Conservation (phyloP, 208 protist genomes). For the Crithidia thermophila region DNA sequence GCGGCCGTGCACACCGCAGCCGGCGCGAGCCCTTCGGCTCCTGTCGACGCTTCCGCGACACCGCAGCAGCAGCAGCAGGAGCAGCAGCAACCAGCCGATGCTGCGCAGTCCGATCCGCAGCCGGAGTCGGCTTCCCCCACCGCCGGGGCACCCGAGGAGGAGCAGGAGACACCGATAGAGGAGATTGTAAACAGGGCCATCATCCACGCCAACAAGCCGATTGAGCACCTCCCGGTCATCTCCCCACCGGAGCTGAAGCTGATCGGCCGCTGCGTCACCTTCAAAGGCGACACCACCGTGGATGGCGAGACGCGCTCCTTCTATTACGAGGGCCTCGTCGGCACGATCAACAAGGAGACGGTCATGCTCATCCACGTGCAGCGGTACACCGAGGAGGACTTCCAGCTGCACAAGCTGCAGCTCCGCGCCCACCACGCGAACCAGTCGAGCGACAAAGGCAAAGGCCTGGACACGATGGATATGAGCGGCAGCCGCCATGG, state of each 20-base stretch:
- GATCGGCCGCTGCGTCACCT: conserved; percentile 79
- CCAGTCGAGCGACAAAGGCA: neutral
- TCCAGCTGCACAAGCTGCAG: conserved; percentile 38
- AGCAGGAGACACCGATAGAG: conserved; percentile 36
- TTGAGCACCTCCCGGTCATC: conserved; percentile 63
- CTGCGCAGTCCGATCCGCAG: no score
- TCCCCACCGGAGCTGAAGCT: conserved; percentile 73
- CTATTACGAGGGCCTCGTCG: conserved; percentile 76
- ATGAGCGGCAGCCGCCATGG: no score
- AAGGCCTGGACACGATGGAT: neutral
- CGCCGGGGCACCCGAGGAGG: neutral
- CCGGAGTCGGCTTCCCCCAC: neutral
- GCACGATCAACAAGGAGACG: conserved; percentile 74
- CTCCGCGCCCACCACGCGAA: neutral
- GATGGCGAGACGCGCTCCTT: conserved; percentile 45
- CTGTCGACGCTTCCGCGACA: no score
- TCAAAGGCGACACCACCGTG: conserved; percentile 61
- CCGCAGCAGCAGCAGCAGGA: neutral
- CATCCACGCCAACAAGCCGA: conserved; percentile 56
- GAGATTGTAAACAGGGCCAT: conserved; percentile 36
- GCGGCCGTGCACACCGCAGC: neutral
- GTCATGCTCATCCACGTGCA: conserved; percentile 76
- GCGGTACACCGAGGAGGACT: conserved; percentile 77
- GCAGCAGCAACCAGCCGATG: neutral
- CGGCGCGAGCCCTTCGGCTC: no score